Conservation (phyloP, 2,329 filamentous ascomycete genomes). For the Parastagonospora avenae region DNA sequence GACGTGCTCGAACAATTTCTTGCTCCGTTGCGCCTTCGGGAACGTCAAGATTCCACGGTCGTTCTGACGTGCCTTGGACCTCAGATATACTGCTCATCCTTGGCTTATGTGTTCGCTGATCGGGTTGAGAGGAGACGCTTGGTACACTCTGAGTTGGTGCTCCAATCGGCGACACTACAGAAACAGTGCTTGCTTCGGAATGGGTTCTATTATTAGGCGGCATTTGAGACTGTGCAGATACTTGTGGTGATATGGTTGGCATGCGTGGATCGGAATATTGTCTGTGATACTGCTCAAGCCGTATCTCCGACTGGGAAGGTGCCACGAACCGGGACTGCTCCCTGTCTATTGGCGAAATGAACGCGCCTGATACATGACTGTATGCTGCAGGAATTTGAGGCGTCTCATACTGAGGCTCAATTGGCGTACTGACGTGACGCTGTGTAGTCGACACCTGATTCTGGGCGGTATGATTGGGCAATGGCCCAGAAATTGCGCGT, state of each 20-base stretch:
- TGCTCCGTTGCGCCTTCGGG: conserved; percentile 43
- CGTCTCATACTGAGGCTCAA: conserved; percentile 42
- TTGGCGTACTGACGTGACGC: conserved; percentile 25
- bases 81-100: conserved; percentile 46
- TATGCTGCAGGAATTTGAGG: conserved; percentile 45
- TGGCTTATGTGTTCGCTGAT: conserved; percentile 27
- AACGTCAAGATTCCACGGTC: conserved; percentile 42
- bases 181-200: conserved; percentile 35
- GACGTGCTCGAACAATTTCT: conserved; percentile 44
- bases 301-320: conserved; percentile 11
- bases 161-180: conserved; percentile 39
- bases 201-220: conserved; percentile 27
- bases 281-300: conserved; percentile 17
- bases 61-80: conserved; percentile 26
- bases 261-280: conserved; percentile 38
- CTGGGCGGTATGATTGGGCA: conserved; percentile 11
- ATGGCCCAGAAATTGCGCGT: conserved; percentile 29
- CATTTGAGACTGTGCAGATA: conserved; percentile 37
- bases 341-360: conserved; percentile 28
- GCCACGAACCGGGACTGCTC: conserved; percentile 16
- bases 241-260: conserved; percentile 39
- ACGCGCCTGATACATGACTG: conserved; percentile 38
- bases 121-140: conserved; percentile 10
- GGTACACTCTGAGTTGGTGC: conserved; percentile 25
- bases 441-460: conserved; percentile 18